Base-by-base conservation (phyloP, 768 basidiomycete species). In the Thelephora aurantiotincta region DNA sequence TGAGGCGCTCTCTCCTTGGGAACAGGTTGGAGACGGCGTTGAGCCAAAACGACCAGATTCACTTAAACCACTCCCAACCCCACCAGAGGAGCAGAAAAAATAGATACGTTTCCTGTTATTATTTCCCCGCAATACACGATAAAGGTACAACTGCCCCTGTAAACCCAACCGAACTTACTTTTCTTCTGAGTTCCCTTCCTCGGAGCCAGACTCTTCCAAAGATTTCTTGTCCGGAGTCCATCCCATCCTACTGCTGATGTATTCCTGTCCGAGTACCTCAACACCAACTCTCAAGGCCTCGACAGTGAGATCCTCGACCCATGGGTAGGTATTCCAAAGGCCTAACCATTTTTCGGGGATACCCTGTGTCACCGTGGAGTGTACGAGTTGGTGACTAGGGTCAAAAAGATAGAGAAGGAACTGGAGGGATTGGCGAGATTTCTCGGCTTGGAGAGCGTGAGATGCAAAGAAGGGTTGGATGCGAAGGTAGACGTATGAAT, bases 221-320 rank as follows among this genome's bases (percentile, higher is more conserved):
- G 43, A 36, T 16, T 43, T 46, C 52, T 56, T 52, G 44, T 68
- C 72, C 33, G 63, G 68, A 9, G 62, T 71, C 84, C 88, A 91
- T 1, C 88, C 80, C 90, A 92, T 92, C 49, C 90, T 68, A 33
- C 77, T 72, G 36, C 82, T 85, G 12, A 93, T 70, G 57, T 93
- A 93, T 57, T 94, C 89, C 64, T 97, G 92, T 2, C 91, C 91
- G 50, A 97, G 68, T 14, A 92, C 77, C 65, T 97, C 93, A 23
- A 94, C 78, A 6, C 83, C 87, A 12, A 89, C 69, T 48, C 88
- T 69, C 49, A 99, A 65, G 0, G 78, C 75, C 57, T 97, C 94
- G 3, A 92, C 93, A 51, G 97, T 75, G 35, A 85, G 62, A 58
- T 99, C 93, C 63, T 99, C 96, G 11, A 98, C 92, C 96, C 96